Percentiles rank a stretch among this genome's conserved stretches.
Evolutionary conservation across 2,329 filamentous ascomycete species (phyloP).

Genomic region (Colletotrichum lentis): DNA sequence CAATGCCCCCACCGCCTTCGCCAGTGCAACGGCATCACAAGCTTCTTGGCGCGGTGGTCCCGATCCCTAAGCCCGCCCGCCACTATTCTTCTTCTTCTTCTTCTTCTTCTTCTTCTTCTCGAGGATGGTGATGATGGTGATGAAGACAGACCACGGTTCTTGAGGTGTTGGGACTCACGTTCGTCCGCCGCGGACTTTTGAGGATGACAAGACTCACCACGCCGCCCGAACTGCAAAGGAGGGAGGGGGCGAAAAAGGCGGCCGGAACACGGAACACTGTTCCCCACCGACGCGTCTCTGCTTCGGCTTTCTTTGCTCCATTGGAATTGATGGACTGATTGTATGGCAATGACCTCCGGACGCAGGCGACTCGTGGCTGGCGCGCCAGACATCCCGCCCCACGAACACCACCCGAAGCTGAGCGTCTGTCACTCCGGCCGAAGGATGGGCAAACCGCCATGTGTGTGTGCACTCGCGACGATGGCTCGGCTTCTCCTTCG

Average conservation of each 20-base stretch:
- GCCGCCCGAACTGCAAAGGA: not conserved
- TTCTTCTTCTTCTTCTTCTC: too few relatives aligned
- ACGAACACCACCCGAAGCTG: too few relatives aligned
- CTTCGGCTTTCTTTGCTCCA: not conserved
- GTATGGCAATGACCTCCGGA: not conserved
- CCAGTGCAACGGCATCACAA: too few relatives aligned
- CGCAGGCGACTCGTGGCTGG: not conserved
- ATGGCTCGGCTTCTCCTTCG: too few relatives aligned
- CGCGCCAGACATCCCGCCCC: not conserved
- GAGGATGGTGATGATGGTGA: too few relatives aligned
- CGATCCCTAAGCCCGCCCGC: not conserved
- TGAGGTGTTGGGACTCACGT: not conserved
- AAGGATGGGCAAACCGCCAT: too few relatives aligned
- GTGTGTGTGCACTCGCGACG: too few relatives aligned
- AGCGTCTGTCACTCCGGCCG: too few relatives aligned
- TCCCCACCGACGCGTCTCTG: not conserved
- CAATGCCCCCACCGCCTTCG: not conserved
- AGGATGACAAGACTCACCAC: not conserved
- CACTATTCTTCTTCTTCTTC: not conserved
- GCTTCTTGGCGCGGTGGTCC: slow-evolving; percentile 15
- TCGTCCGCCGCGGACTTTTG: not conserved
- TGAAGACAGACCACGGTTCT: not conserved
- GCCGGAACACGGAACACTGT: not conserved
- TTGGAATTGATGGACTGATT: not conserved
- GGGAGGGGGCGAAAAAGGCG: not conserved